Percentiles rank a stretch among this genome's conserved stretches.
These are phyloP conservation scores for Heimioporus sp. DNA, from an alignment of 768 basidiomycete genomes.

Conservation along the genomic window DNA sequence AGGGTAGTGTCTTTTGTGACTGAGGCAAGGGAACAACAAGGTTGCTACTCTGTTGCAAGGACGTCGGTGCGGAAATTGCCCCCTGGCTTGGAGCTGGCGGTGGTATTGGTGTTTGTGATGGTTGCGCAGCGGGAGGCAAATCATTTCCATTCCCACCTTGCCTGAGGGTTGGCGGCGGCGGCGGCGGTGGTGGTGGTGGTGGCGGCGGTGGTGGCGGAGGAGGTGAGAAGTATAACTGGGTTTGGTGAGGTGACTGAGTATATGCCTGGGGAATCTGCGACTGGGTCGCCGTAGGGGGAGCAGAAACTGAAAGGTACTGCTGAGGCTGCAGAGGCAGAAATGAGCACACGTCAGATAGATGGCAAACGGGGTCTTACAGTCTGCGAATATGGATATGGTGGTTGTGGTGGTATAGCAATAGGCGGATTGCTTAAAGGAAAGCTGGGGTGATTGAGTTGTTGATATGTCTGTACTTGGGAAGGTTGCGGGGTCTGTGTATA, in stretches of 20 bases:
- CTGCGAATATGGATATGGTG: conserved; percentile 8
- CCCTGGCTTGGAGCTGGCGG: conserved; percentile 2
- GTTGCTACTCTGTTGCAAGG: not conserved
- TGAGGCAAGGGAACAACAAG: conserved; percentile 12
- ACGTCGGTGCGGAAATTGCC: conserved; percentile 4
- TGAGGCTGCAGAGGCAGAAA: conserved; percentile 7
- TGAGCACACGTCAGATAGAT: not conserved
- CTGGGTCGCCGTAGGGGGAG: conserved; percentile 13
- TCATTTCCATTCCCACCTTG: conserved; percentile 1
- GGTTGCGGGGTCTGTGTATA: conserved; percentile 12
- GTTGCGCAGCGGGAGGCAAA: not conserved
- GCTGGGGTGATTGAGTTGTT: conserved; percentile 10
- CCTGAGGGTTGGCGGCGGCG: conserved; percentile 8
- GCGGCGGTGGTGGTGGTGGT: conserved; percentile 9
- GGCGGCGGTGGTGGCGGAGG: conserved; percentile 19
- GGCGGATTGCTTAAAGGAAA: conserved; percentile 9
- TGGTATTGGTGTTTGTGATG: conserved; percentile 4
- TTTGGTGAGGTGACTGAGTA: conserved; percentile 18
- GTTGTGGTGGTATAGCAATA: not conserved
- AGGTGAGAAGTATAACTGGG: conserved; percentile 19
- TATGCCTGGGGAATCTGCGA: conserved; percentile 12
- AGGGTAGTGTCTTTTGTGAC: conserved; percentile 19
- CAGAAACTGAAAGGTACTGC: conserved; percentile 18
- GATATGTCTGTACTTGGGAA: conserved; percentile 16
- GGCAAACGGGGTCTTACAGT: conserved; percentile 4